Percentiles rank a stretch among this genome's conserved stretches.
Evolutionary conservation across 2,329 filamentous ascomycete genomes (phyloP).

Genomic region (Xylaria sp.): DNA sequence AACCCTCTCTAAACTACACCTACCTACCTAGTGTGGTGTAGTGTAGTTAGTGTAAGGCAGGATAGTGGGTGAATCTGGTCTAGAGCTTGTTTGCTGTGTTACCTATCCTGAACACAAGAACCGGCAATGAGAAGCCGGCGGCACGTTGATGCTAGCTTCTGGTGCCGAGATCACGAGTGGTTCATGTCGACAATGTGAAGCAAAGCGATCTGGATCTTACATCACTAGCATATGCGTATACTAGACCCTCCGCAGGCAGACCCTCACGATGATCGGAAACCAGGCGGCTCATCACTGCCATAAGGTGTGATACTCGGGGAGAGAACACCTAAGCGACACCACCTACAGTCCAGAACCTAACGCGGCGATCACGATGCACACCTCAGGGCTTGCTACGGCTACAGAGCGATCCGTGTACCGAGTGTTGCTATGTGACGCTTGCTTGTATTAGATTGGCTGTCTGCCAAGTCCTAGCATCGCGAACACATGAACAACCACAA

Average conservation of each 20-base stretch:
- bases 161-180: conserved; percentile 9
- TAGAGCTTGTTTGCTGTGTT: not conserved
- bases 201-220: not conserved
- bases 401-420: not conserved
- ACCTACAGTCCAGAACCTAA: not conserved
- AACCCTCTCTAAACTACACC: not conserved
- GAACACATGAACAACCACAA: not conserved
- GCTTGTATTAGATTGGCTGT: not conserved
- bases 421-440: not conserved
- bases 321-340: not conserved
- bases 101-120: not conserved
- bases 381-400: not conserved
- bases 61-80: not conserved
- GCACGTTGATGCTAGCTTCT: conserved; percentile 9
- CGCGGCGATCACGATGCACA: not conserved
- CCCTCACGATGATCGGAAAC: not conserved
- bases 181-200: conserved; percentile 1
- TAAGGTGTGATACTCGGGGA: not conserved
- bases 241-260: not conserved
- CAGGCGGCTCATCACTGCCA: not conserved
- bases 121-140: not conserved
- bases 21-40: not conserved
- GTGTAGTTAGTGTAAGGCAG: not conserved
- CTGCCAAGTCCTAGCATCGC: conserved; percentile 5
- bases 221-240: not conserved